A percentile compares a stretch with the other conserved stretches of the same genome.
Evolutionary conservation across 2,329 filamentous ascomycete species (phyloP).

Genomic region (Monascus ruber): DNA sequence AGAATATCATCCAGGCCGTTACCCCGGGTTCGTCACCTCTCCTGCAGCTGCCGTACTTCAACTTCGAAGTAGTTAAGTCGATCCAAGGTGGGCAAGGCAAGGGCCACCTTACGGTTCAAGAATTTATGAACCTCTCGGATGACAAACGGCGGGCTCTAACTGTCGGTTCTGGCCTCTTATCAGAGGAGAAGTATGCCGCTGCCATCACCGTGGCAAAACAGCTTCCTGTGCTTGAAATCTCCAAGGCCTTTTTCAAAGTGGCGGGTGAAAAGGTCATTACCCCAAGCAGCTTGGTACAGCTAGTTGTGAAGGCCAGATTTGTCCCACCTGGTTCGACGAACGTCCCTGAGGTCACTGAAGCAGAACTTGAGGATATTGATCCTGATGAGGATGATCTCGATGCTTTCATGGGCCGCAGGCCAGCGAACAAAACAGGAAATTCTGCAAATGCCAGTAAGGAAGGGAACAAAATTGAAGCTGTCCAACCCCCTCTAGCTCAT

Average conservation of each 20-base stretch:
- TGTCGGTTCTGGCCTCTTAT: slow-evolving; percentile 58
- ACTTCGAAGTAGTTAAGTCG: slow-evolving; percentile 42
- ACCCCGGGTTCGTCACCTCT: slow-evolving; percentile 75
- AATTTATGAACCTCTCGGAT: slow-evolving; percentile 78
- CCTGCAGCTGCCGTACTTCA: slow-evolving; percentile 83
- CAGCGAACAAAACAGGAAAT: slow-evolving; percentile 53
- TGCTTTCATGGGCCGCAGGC: slow-evolving; percentile 63
- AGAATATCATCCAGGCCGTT: slow-evolving; percentile 82
- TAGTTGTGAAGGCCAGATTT: slow-evolving; percentile 90
- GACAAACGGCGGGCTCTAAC: slow-evolving; percentile 59
- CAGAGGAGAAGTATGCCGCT: slow-evolving; percentile 62
- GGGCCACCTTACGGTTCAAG: slow-evolving; percentile 65
- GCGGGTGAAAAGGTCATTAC: slow-evolving; percentile 88
- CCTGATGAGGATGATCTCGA: slow-evolving; percentile 87
- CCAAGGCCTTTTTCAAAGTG: slow-evolving; percentile 97
- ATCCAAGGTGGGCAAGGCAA: slow-evolving; percentile 51
- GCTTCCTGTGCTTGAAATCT: slow-evolving; percentile 71
- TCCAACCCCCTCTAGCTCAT: slow-evolving; percentile 74
- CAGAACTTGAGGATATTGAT: slow-evolving; percentile 82
- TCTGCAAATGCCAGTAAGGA: slow-evolving; percentile 39
- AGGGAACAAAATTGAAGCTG: slow-evolving; percentile 49
- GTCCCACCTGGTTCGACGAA: slow-evolving; percentile 72
- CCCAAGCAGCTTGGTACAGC: slow-evolving; percentile 80
- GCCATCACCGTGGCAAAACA: slow-evolving; percentile 69
- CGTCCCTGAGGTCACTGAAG: slow-evolving; percentile 61